phyloP scores from a whole-genome alignment of 2,329 filamentous ascomycete genomes.

The Hypoxylon sp. region DNA sequence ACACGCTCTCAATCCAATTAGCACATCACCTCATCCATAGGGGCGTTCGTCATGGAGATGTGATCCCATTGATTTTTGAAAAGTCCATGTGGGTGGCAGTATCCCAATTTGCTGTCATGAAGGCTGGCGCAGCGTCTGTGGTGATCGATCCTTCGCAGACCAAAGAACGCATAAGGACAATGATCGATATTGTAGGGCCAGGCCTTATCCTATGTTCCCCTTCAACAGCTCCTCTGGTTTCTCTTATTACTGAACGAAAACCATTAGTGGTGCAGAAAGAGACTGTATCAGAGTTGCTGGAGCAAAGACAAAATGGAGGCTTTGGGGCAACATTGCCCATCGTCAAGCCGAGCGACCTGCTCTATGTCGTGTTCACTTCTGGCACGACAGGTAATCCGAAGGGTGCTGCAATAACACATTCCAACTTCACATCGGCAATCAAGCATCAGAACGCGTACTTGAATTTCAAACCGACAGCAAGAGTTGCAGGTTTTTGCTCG shows the following conservation, averaged over 20 bases:
- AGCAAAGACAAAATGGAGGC: not conserved
- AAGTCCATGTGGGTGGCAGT: conserved; percentile 24
- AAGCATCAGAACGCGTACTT: conserved; percentile 31
- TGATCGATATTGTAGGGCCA: conserved; percentile 14
- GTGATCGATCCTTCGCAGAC: conserved; percentile 20
- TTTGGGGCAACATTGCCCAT: not conserved
- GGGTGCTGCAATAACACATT: conserved; percentile 58
- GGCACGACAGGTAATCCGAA: conserved; percentile 66
- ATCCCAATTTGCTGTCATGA: conserved; percentile 15
- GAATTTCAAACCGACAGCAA: conserved; percentile 25
- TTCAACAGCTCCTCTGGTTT: not conserved
- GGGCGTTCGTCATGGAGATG: conserved; percentile 16
- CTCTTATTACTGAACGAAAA: not conserved
- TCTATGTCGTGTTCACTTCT: conserved; percentile 62
- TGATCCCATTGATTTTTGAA: conserved; percentile 16
- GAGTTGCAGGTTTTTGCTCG: conserved; percentile 45
- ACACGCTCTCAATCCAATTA: conserved; percentile 8
- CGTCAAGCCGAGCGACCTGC: conserved; percentile 5
- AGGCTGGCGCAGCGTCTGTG: conserved; percentile 14
- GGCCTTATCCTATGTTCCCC: conserved; percentile 9
- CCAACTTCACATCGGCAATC: conserved; percentile 40
- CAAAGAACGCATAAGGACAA: conserved; percentile 5
- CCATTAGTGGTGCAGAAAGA: not conserved
- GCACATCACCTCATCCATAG: conserved; percentile 6
- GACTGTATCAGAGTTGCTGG: not conserved